A percentile compares a stretch with the other conserved stretches of the same genome.
These are phyloP conservation scores for Madurella fahalii DNA, from an alignment of 2,329 filamentous ascomycete genomes.

Conservation along the genomic window DNA sequence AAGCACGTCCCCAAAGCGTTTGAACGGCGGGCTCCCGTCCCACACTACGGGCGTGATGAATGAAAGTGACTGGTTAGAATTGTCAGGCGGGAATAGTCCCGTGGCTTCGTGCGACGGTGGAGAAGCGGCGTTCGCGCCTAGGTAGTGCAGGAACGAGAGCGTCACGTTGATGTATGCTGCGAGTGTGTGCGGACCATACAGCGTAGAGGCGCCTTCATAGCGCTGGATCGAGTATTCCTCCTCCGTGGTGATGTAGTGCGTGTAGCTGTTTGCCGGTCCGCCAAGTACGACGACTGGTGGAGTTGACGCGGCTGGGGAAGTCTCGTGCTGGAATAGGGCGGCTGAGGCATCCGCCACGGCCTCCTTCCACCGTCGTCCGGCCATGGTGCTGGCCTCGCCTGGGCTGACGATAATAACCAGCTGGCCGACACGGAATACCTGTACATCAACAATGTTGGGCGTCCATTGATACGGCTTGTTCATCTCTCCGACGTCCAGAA, in stretches of 20 bases:
- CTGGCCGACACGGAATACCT: constrained; percentile 78
- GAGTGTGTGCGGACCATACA: constrained; percentile 79
- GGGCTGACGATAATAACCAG: constrained; percentile 79
- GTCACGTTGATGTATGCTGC: constrained; percentile 86
- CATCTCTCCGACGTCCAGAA: constrained; percentile 86
- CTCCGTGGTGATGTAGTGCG: constrained; percentile 74
- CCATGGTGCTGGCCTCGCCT: constrained; percentile 90
- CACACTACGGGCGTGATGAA: constrained; percentile 78
- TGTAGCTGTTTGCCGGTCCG: constrained; percentile 86
- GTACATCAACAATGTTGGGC: constrained; percentile 87
- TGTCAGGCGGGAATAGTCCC: constrained; percentile 70
- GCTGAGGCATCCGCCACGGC: constrained; percentile 57
- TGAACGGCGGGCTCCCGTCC: constrained; percentile 63
- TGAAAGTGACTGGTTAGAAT: constrained; percentile 67
- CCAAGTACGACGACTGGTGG: constrained; percentile 74
- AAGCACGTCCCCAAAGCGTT: constrained; percentile 65
- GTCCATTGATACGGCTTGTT: constrained; percentile 77
- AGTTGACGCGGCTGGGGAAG: neutral
- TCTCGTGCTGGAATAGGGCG: constrained; percentile 39
- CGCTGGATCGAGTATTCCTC: constrained; percentile 81
- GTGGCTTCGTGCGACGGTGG: constrained; percentile 32
- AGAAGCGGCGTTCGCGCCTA: constrained; percentile 47
- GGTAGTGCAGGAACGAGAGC: constrained; percentile 64
- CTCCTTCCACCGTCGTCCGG: constrained; percentile 78
- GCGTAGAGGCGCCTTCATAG: constrained; percentile 91